phyloP scores from a whole-genome alignment of 805 yeast genomes.

The Lachancea nothofagi region DNA sequence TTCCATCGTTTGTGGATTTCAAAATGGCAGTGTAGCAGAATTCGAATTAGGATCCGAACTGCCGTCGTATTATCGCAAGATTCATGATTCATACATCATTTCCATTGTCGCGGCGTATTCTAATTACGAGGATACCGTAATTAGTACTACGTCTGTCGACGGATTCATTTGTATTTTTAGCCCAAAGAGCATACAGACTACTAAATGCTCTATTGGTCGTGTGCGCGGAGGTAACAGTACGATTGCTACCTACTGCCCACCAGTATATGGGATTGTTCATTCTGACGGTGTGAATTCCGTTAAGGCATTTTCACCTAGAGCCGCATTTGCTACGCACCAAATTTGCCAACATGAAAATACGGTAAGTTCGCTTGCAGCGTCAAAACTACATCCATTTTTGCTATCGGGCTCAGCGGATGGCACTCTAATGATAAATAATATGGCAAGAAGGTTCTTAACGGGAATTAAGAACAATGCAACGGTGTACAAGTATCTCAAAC shows the following conservation, averaged over 20 bases:
- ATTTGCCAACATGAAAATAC: constrained; percentile 39
- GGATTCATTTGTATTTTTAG: constrained; percentile 38
- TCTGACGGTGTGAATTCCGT: constrained; percentile 39
- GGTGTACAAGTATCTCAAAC: constrained; percentile 29
- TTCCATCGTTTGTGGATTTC: constrained; percentile 49
- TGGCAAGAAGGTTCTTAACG: constrained; percentile 35
- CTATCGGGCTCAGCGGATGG: constrained; percentile 50
- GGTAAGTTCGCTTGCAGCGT: constrained; percentile 36
- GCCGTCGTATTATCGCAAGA: constrained; percentile 37
- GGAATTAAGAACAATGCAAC: constrained; percentile 30
- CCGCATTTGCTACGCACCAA: constrained; percentile 30
- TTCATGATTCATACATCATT: constrained; percentile 37
- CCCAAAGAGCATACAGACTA: constrained; percentile 29
- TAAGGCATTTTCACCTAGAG: constrained; percentile 36
- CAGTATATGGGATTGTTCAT: constrained; percentile 35
- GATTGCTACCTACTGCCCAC: constrained; percentile 30
- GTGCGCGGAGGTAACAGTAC: constrained; percentile 30
- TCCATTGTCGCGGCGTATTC: constrained; percentile 35
- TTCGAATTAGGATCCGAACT: constrained; percentile 35
- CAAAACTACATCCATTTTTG: constrained; percentile 42
- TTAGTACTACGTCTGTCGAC: constrained; percentile 39
- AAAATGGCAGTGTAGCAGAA: constrained; percentile 57
- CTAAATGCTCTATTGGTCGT: constrained; percentile 30
- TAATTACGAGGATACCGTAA: constrained; percentile 28
- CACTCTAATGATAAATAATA: constrained; percentile 37